Conservation (phyloP, 2,329 filamentous ascomycete genomes). For the Fusarium coicis region DNA sequence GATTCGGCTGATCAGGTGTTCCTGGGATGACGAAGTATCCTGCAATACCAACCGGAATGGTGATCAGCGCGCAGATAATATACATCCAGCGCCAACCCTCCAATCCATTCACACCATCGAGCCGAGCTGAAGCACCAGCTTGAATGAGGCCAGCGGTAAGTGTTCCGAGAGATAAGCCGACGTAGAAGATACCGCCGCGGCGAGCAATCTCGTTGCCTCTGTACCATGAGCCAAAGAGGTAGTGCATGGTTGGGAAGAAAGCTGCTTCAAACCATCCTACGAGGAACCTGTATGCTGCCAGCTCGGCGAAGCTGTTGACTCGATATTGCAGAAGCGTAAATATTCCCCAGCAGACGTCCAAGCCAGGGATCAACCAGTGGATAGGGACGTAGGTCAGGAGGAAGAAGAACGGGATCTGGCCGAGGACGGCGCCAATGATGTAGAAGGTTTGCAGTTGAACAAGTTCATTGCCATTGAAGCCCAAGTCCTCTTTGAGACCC, state of each 20-base stretch:
- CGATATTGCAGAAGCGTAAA: conserved; percentile 67
- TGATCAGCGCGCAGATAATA: conserved; percentile 64
- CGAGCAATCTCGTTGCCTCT: conserved; percentile 58
- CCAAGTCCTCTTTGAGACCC: conserved; percentile 63
- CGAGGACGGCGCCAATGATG: conserved; percentile 57
- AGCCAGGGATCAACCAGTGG: conserved; percentile 60
- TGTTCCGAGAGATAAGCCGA: conserved; percentile 61
- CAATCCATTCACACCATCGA: conserved; percentile 58
- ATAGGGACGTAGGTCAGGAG: conserved; percentile 60
- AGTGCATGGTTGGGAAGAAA: conserved; percentile 55
- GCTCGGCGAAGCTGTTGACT: conserved; percentile 58
- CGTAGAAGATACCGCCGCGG: conserved; percentile 62
- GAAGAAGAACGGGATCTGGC: conserved; percentile 63
- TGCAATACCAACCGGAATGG: conserved; percentile 62
- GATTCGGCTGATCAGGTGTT: conserved; percentile 58
- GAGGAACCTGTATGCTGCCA: conserved; percentile 64
- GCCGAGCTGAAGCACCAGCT: conserved; percentile 52
- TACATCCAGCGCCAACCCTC: conserved; percentile 68
- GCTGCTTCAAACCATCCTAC: conserved; percentile 63
- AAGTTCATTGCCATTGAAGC: conserved; percentile 63
- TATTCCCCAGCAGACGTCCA: conserved; percentile 65
- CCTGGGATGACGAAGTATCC: conserved; percentile 64
- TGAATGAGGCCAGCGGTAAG: conserved; percentile 64
- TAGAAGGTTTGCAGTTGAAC: conserved; percentile 66
- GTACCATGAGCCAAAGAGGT: conserved; percentile 58